These are phyloP conservation scores for Bertia moriformis DNA, from an alignment of 2,329 filamentous ascomycete species.

Conservation along the genomic window DNA sequence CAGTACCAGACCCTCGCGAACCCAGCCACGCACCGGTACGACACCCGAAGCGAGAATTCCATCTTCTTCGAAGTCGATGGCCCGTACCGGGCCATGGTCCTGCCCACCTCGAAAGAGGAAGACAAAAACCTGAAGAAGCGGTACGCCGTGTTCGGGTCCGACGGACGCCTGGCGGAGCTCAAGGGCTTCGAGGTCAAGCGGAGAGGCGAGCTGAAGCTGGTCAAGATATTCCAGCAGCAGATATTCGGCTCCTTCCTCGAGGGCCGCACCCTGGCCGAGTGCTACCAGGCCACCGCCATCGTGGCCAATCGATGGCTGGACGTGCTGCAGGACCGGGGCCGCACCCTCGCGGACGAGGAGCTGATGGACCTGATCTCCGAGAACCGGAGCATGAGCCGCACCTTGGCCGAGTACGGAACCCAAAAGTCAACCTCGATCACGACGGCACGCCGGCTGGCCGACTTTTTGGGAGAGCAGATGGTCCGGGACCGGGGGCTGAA, in stretches of 20 bases:
- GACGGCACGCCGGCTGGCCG: constrained; percentile 81
- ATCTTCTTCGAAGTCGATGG: constrained; percentile 99
- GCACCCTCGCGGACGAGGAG: constrained; percentile 85
- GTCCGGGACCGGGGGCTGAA: constrained; percentile 97
- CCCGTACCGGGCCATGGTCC: constrained; percentile 90
- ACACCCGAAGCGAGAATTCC: constrained; percentile 94
- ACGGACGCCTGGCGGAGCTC: constrained; percentile 83
- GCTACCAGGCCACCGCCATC: constrained; percentile 79
- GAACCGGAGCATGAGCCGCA: constrained; percentile 95
- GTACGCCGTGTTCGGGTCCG: constrained; percentile 97
- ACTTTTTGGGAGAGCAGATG: constrained; percentile 96
- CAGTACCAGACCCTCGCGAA: constrained; percentile 89
- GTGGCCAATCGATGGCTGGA: constrained; percentile 95
- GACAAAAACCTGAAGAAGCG: constrained; percentile 99
- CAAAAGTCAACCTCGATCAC: constrained; percentile 99
- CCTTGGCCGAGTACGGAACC: constrained; percentile 80
- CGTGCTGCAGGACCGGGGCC: constrained; percentile 78
- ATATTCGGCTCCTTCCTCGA: constrained; percentile 99
- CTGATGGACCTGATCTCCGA: constrained; percentile 97
- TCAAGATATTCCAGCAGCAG: constrained; percentile 98
- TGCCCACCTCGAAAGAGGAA: constrained; percentile 95
- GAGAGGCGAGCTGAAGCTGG: constrained; percentile 92
- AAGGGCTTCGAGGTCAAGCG: constrained; percentile 98
- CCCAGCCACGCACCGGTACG: constrained; percentile 68
- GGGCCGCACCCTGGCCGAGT: constrained; percentile 72